A percentile compares a stretch with the other conserved stretches of the same genome.
Conservation (phyloP, 2,329 filamentous ascomycete species). For the Myriangium duriaei region DNA sequence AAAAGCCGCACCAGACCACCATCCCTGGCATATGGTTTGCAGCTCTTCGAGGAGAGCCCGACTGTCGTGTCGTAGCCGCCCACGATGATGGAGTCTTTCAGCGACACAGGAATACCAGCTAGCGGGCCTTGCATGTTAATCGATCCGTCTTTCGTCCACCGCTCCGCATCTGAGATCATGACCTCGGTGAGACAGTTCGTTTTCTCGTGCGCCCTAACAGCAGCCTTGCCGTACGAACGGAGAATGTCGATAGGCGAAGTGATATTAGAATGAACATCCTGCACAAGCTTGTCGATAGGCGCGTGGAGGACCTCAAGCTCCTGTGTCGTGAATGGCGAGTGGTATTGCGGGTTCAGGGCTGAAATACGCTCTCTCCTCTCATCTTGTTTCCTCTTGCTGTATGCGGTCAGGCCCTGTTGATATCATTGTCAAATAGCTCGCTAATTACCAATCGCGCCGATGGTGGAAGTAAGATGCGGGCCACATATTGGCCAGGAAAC, state of each 20-base stretch:
- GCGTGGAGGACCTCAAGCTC: constrained; percentile 59
- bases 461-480: constrained; percentile 7
- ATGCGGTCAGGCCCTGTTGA: background rate
- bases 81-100: constrained; percentile 68
- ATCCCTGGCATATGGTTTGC: constrained; percentile 54
- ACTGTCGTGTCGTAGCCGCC: constrained; percentile 73
- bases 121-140: constrained; percentile 69
- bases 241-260: constrained; percentile 60
- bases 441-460: constrained; percentile 9
- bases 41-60: constrained; percentile 62
- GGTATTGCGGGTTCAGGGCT: constrained; percentile 53
- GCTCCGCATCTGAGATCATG: constrained; percentile 64
- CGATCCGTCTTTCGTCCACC: constrained; percentile 47
- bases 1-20: constrained; percentile 62
- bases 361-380: constrained; percentile 60
- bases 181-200: constrained; percentile 88
- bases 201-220: constrained; percentile 67
- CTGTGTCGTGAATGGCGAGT: constrained; percentile 46
- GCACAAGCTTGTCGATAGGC: constrained; percentile 66
- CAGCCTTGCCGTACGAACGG: constrained; percentile 76
- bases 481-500: constrained; percentile 1
- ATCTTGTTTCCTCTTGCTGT: constrained; percentile 65
- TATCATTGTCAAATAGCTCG: background rate
- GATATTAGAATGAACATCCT: constrained; percentile 59
- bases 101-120: constrained; percentile 72